Percentiles rank a stretch among this genome's conserved stretches.
These are phyloP conservation scores for Leccinum ponderosum DNA, from an alignment of 1,284 basidiomycete species.

Conservation along the genomic window DNA sequence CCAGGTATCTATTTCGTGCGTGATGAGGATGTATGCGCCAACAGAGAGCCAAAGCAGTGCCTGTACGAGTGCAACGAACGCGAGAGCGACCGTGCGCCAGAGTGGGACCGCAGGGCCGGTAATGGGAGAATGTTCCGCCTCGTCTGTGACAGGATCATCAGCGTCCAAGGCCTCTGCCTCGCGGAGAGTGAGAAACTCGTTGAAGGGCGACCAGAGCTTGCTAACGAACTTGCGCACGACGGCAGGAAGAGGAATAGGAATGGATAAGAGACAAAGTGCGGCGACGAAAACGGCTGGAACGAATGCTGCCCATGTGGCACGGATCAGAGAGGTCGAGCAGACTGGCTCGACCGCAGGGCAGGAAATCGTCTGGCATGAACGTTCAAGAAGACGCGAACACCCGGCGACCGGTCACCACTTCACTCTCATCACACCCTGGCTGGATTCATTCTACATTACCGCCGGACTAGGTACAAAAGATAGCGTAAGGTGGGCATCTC, in stretches of 20 bases:
- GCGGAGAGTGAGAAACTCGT: constrained; percentile 43
- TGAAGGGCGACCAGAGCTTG: constrained; percentile 31
- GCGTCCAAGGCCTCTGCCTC: constrained; percentile 47
- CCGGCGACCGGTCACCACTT: not conserved
- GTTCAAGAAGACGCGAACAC: not conserved
- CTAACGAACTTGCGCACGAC: constrained; percentile 14
- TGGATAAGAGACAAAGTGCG: constrained; percentile 41
- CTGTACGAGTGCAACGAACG: constrained; percentile 44
- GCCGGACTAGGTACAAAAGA: constrained; percentile 12
- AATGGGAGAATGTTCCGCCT: not conserved
- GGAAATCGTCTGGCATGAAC: constrained; percentile 6
- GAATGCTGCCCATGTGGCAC: constrained; percentile 57
- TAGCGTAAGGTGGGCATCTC: constrained; percentile 5
- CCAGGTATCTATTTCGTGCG: constrained; percentile 25
- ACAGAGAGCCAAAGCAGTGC: constrained; percentile 45
- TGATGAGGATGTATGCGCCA: constrained; percentile 38
- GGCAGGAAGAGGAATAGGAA: constrained; percentile 36
- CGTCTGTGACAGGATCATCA: not conserved
- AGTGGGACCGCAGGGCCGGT: constrained; percentile 37
- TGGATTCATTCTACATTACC: constrained; percentile 11
- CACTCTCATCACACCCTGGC: not conserved
- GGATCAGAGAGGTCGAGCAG: constrained; percentile 47
- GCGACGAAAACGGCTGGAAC: constrained; percentile 51
- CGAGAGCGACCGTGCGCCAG: constrained; percentile 58
- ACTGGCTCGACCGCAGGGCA: constrained; percentile 33